A percentile compares a stretch with the other conserved stretches of the same genome.
Evolutionary conservation across 805 yeast genomes (phyloP).

Genomic region (Scheffersomyces amazonensis): DNA sequence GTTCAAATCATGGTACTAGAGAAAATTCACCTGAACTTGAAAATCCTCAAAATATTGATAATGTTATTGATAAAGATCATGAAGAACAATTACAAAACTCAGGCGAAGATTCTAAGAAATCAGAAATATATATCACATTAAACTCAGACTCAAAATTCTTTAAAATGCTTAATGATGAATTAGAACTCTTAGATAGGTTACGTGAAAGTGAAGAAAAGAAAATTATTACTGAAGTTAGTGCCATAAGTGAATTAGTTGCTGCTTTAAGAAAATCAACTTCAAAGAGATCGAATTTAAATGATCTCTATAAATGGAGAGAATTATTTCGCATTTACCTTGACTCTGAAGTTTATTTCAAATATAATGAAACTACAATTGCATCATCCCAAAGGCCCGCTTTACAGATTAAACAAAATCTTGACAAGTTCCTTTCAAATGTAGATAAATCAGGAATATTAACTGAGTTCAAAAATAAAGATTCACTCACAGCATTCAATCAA

Average conservation of each 20-base stretch:
- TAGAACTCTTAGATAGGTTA: conserved; percentile 46
- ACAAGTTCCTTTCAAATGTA: conserved; percentile 37
- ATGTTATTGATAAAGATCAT: not conserved
- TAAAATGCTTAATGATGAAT: conserved; percentile 53
- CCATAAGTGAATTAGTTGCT: conserved; percentile 32
- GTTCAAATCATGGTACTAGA: conserved; percentile 1
- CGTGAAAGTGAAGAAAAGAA: conserved; percentile 40
- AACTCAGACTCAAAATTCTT: conserved; percentile 61
- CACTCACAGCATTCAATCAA: conserved; percentile 42
- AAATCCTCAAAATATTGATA: not conserved
- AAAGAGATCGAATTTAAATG: conserved; percentile 37
- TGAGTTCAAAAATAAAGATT: conserved; percentile 46
- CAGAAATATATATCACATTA: conserved; percentile 41
- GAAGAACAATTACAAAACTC: not conserved
- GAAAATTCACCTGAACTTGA: not conserved
- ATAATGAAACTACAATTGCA: conserved; percentile 38
- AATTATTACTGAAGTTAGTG: conserved; percentile 38
- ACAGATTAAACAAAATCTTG: conserved; percentile 44
- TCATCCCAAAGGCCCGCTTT: conserved; percentile 45
- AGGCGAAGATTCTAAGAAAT: conserved; percentile 11
- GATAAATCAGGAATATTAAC: conserved; percentile 33
- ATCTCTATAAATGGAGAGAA: conserved; percentile 68
- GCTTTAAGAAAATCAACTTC: conserved; percentile 22
- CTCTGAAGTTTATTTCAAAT: conserved; percentile 59
- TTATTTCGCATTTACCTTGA: conserved; percentile 65